Evolutionary conservation across 345 rosid genomes (phyloP), one percentile per base, ranked within the genome.

Genomic region (Bruguiera gymnorhiza): DNA sequence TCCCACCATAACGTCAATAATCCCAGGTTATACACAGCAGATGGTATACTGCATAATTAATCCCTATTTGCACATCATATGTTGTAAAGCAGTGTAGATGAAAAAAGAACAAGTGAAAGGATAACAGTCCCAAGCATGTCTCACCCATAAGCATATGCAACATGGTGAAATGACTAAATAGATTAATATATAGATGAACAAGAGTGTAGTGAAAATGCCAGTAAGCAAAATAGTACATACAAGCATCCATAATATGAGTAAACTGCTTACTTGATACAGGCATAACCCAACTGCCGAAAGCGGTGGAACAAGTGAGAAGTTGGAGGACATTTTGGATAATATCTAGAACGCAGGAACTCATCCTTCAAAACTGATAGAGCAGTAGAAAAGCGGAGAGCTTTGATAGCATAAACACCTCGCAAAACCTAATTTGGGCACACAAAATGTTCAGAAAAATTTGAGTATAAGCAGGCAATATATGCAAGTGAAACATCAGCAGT

Each of bases 331-430:
- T 92, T 89, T 75, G 99, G 99, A 81, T 95, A 90, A 84, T 92
- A 96, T 87, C 99, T 87, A 46, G 99, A 95, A n/a, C 98, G 96
- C 79, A 88, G 75, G 78, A 95, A 92, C 76, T 95, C 99, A 66
- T 92, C 98, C 82, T 92, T 95, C 75, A 95, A 75, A 68, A 88
- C 97, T 18, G 96, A 87, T 81, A 95, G 79, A 71, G 99, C 94
- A 36, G 97, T 86, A 69, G 97, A 83, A 82, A 92, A 92, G 58
- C 94, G 91, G 62, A 95, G 99, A 68, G 99, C 97, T 76, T 84
- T 88, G 82, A 88, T 86, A 34, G 94, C 96, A 78, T 95, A 95
- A 65, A 84, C 67, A 71, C 99, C 90, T 50, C 97, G 94, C 72
- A 92, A 76, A 19, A 89, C 97, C 99, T 92, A 78, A 59, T 70